Conservation (phyloP, 805 yeast species). For the Kurtzmaniella cleridarum region DNA sequence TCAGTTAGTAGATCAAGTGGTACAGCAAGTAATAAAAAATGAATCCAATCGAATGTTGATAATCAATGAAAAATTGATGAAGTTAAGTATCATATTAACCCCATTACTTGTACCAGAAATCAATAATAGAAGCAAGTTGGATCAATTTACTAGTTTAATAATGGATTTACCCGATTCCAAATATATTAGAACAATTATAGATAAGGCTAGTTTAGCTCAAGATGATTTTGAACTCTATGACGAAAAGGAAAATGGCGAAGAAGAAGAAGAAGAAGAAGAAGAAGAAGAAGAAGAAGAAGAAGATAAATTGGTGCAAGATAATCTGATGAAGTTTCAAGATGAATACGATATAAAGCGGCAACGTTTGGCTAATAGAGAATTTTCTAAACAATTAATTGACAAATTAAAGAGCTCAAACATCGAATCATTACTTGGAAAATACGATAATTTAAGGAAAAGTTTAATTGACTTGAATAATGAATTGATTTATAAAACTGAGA, state of each 20-base stretch:
- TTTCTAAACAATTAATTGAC: constrained; percentile 2
- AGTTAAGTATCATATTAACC: constrained; percentile 14
- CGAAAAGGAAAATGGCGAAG: constrained; percentile 8
- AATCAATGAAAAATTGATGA: constrained; percentile 23
- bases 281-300: constrained; percentile 5
- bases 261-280: constrained; percentile 4
- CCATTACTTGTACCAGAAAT: constrained; percentile 26
- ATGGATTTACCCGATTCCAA: constrained; percentile 29
- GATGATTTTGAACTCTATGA: constrained; percentile 6
- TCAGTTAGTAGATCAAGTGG: constrained; percentile 31
- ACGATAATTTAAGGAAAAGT: constrained; percentile 13
- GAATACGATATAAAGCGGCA: constrained; percentile 1
- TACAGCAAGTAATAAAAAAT: constrained; percentile 29
- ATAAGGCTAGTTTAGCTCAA: background rate
- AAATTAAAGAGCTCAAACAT: background rate
- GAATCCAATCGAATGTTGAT: constrained; percentile 23
- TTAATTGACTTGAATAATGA: constrained; percentile 14
- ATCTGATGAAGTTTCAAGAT: constrained; percentile 7
- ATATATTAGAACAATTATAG: constrained; percentile 16
- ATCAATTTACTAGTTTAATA: constrained; percentile 19
- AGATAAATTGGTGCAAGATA: constrained; percentile 15
- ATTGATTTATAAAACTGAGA: constrained; percentile 23
- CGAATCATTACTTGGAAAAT: constrained; percentile 10
- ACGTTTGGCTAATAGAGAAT: background rate
- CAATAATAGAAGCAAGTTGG: constrained; percentile 9